Evolutionary conservation across 2,329 filamentous ascomycete species (phyloP), one percentile per base, ranked within the genome.

Genomic region (Hypomyces perniciosus): DNA sequence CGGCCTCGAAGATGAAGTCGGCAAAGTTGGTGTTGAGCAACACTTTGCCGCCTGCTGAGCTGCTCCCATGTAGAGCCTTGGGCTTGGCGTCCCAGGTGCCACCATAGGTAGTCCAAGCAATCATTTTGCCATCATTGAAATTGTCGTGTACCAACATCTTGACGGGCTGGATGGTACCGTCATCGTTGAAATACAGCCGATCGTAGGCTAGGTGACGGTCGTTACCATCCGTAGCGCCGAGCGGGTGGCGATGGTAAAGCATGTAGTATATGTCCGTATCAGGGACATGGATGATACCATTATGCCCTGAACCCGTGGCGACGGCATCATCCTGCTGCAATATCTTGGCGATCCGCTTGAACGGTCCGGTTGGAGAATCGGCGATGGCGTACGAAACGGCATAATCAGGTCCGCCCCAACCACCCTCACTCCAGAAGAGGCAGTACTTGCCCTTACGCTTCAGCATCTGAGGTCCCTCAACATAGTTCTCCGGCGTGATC

Each of bases 151-250:
- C 71, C 9, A 72, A 61, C 71, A 78, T 76, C 38, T 59, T 62
- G 4, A 78, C 63, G 1, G 67, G 66, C 41, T 64, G 57, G 38
- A 76, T 75, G 35, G 67, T 71, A 13, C 70, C 72, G 31, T 71
- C 61, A 1, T 65, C 63, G 52, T 72, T 67, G 54, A 77, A 77
- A 54, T 70, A 65, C 66, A 78, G 72, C 12, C 72, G 68, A 57
- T 77, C 74, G 46, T 76, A 75, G 33, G 72, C 72, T 3, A 72
- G 60, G 12, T 72, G 68, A 3, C 74, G 72, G 57, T 77, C 71
- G 53, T 77, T 73, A 33, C 68, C 68, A 48, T 69, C 67, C 1
- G 65, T 68, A 43, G 75, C 71, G 52, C 69, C 68, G 3, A 74
- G 65, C 6, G 68, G 70, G 31, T 61, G 61, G 1, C 74, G 73